These are phyloP conservation scores for Umbelopsis sp. DNA, from an alignment of 371 early-diverging fungal species.

Conservation along the genomic window DNA sequence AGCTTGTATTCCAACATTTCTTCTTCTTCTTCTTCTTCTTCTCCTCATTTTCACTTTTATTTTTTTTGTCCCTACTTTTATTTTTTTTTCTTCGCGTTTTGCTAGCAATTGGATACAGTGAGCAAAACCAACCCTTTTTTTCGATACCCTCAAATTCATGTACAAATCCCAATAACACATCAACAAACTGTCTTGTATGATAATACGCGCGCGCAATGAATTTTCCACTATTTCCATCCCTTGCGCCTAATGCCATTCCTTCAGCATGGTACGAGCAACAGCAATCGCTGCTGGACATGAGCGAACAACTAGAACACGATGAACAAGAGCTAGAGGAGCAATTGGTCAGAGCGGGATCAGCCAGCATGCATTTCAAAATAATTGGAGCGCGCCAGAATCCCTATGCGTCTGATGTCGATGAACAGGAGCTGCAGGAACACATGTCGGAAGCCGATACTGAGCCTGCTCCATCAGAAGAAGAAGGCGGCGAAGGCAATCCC, in stretches of 20 bases:
- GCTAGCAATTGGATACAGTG: neutral
- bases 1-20: neutral
- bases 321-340: constrained; percentile 9
- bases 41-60: neutral
- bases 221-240: neutral
- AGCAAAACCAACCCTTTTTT: neutral
- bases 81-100: constrained; percentile 1
- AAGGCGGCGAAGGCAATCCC: neutral
- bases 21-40: neutral
- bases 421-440: constrained; percentile 9
- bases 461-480: constrained; percentile 3
- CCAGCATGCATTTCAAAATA: constrained; percentile 17
- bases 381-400: constrained; percentile 9
- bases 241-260: constrained; percentile 3
- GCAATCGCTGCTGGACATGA: constrained; percentile 1
- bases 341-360: constrained; percentile 14
- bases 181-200: neutral
- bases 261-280: constrained; percentile 16
- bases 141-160: neutral
- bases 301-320: constrained; percentile 11
- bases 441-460: constrained; percentile 11
- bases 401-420: constrained; percentile 1
- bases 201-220: neutral
- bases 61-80: neutral
- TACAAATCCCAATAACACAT: neutral